A percentile compares a stretch with the other conserved stretches of the same genome.
Evolutionary conservation across 768 basidiomycete genomes (phyloP).

Genomic region (Cubamyces lactineus): DNA sequence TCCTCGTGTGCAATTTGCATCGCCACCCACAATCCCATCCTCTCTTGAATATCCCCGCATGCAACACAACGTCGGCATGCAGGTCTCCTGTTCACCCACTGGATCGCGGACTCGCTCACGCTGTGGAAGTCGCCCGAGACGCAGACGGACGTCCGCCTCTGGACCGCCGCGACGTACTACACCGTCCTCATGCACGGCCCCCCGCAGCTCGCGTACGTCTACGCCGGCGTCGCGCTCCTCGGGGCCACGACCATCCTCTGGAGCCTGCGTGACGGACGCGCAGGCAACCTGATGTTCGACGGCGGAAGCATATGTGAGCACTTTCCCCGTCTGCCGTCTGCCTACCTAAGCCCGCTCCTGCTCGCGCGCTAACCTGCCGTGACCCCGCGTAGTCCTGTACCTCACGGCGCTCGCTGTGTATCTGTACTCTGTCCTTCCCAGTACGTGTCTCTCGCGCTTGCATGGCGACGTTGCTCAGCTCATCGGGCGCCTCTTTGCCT

Average conservation of each 20-base stretch:
- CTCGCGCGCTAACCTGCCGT: conserved; percentile 4
- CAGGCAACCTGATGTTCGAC: conserved; percentile 90
- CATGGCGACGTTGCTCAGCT: too few species aligned
- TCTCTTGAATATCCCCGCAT: too few species aligned
- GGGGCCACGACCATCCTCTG: conserved; percentile 73
- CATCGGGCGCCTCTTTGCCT: not conserved
- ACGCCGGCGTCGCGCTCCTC: conserved; percentile 56
- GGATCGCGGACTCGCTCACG: conserved; percentile 92
- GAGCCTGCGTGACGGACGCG: conserved; percentile 76
- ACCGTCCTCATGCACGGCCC: conserved; percentile 74
- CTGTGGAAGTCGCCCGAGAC: conserved; percentile 82
- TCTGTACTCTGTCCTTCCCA: conserved; percentile 75
- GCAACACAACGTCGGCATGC: conserved; percentile 1
- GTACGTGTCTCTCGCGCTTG: conserved; percentile 46
- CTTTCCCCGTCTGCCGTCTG: not conserved
- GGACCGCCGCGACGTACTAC: conserved; percentile 84
- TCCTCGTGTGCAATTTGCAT: conserved; percentile 3
- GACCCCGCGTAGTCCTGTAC: conserved; percentile 63
- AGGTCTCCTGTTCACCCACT: conserved; percentile 86
- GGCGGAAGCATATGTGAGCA: conserved; percentile 84
- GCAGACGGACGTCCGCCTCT: conserved; percentile 77
- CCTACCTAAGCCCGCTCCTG: too few species aligned
- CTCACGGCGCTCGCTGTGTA: conserved; percentile 73
- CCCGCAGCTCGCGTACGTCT: conserved; percentile 54
- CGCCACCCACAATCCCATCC: conserved; percentile 4